Evolutionary conservation across 2,329 filamentous ascomycete species (phyloP), one percentile per base, ranked within the genome.

Genomic region (Lojkania enalia): DNA sequence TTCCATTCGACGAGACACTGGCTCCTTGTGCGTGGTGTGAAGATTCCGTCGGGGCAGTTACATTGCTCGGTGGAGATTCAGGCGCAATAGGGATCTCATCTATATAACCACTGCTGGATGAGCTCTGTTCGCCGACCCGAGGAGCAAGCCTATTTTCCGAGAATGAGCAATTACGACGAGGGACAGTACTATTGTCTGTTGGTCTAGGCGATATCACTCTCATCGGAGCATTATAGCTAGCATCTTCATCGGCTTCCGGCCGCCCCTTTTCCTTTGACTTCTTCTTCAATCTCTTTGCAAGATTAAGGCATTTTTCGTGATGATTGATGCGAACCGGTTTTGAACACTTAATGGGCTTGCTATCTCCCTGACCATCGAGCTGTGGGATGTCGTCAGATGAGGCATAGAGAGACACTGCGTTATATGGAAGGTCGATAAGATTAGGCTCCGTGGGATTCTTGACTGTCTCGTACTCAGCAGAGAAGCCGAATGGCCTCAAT

Each of bases 351-450:
- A 45, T 38, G 7, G 42, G 36, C 31, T 51, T 51, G 31, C 44
- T 42, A n/a, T 33, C 48, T n/a, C 33, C 25, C 16, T 41, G 40
- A 9, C 48, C 44, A 37, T 51, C 48, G 13, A 47, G 20, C 23
- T 49, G 46, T 9, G 14, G 16, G 15, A 49, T 19, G 25, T 30
- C 35, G 3, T 44, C 40, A 20, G 21, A 20, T 5, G 33, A 36
- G 21, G 14, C 14, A 13, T n/a, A 5, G 12, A 15, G 23, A 5
- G 21, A 36, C 5, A 29, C 16, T 39, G 36, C 7, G 20, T 31
- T 12, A 25, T 39, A 13, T 19, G 35, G 39, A 4, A 44, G 15
- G 29, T 44, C 20, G 5, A 44, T 23, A 20, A 44, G 35, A n/a
- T 19, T 5, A 3, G 27, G 20, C 20, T 19, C 20, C n/a, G 20